Base-by-base conservation (phyloP, 768 basidiomycete genomes). In the Mycena metata region DNA sequence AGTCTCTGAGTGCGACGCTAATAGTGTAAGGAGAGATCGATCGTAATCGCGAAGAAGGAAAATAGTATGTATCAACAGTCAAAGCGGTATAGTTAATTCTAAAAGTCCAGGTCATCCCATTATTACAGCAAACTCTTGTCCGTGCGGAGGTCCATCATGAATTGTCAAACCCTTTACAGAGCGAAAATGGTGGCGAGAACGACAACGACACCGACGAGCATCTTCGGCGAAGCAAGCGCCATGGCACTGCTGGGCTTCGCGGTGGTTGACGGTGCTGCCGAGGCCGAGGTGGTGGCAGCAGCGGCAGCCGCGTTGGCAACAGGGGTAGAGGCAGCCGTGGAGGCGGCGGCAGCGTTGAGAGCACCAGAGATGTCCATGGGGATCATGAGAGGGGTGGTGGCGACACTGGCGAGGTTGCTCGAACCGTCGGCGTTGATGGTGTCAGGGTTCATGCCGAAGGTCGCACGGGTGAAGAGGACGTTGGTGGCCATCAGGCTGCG, bases 351-450 rank as follows among this genome's bases (percentile, higher is more conserved):
- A 49, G 84, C 81, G 76, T 77, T 81, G 58, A 87, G 78, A 65
- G 83, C 84, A 30, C 76, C 76, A 67, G 81, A 79, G 70, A 91
- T 79, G 75, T 92, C 90, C 62, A 82, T 77, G 69, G 91, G 91
- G 67, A 91, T 77, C 85, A 85, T 85, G 65, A 91, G 72, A 30
- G 91, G 86, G 43, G 82, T 85, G 70, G 71, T 75, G 62, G 77
- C 78, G 35, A 81, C 74, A 43, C 72, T 71, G 74, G 80, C 79
- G 64, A 90, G 79, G 79, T 89, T 82, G 75, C 91, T 76, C 9
- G 77, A 75, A 66, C 89, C 90, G 75, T 87, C 83, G 5, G 76
- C 76, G 55, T 82, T 76, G 70, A 92, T 66, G 46, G 83, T 76
- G 57, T 90, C 88, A 12, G 84, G 79, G 83, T 88, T 88, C 62